A percentile compares a stretch with the other conserved stretches of the same genome.
Conservation (phyloP, 2,329 filamentous ascomycete genomes). For the Sclerotiophoma versabilis region DNA sequence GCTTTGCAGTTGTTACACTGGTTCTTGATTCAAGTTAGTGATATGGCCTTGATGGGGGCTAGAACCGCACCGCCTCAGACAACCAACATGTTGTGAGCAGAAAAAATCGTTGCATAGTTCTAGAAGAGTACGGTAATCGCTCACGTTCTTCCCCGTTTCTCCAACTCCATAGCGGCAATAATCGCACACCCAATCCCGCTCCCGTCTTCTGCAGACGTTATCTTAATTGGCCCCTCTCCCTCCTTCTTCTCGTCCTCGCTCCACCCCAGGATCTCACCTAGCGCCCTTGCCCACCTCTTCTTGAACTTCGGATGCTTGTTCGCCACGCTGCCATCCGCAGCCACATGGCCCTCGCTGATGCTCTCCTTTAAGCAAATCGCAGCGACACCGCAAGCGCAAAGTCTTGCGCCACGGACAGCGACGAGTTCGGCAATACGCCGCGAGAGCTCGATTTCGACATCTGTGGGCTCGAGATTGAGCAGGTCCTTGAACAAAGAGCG, state of each 20-base stretch:
- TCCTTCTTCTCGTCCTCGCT: constrained; percentile 16
- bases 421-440: constrained; percentile 43
- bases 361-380: constrained; percentile 47
- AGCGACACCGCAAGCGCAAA: constrained; percentile 49
- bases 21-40: no score
- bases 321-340: constrained; percentile 50
- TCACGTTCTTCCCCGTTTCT: constrained; percentile 18
- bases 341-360: constrained; percentile 44
- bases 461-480: constrained; percentile 29
- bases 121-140: no score
- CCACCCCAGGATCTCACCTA: constrained; percentile 51
- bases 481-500: constrained; percentile 28
- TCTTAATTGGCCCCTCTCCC: constrained; percentile 44
- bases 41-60: no score
- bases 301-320: constrained; percentile 54
- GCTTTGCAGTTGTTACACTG: no score
- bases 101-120: no score
- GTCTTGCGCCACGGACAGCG: constrained; percentile 43
- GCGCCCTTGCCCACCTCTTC: constrained; percentile 49
- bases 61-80: no score
- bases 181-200: constrained; percentile 51
- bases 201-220: constrained; percentile 52
- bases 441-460: constrained; percentile 37
- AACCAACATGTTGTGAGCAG: no score
- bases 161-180: constrained; percentile 43